Conservation (phyloP, 768 basidiomycete genomes). For the Hirschioporus abietinus region DNA sequence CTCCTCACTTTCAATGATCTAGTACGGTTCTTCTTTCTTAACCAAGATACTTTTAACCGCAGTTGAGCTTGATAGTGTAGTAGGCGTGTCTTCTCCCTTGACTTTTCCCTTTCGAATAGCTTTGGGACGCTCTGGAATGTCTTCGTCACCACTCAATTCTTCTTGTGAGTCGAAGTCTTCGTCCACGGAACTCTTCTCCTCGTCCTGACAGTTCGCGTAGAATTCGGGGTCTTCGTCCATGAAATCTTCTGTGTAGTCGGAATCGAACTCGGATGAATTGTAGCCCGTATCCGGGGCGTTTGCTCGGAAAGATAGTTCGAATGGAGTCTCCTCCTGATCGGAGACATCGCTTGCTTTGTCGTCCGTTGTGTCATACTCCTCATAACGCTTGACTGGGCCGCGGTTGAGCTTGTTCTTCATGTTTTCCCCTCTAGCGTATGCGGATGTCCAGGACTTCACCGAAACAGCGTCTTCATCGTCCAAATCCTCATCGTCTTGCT, state of each 20-base stretch:
- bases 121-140: neutral
- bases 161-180: neutral
- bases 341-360: constrained; percentile 2
- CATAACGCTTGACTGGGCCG: neutral
- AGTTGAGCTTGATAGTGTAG: neutral
- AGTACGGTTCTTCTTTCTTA: neutral
- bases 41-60: neutral
- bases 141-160: neutral
- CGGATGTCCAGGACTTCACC: neutral
- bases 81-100: neutral
- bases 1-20: neutral
- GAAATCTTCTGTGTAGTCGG: neutral
- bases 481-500: constrained; percentile 5
- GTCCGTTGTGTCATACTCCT: neutral
- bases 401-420: neutral
- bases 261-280: neutral
- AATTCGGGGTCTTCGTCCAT: neutral
- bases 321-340: constrained; percentile 12
- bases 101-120: neutral
- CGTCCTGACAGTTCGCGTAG: neutral
- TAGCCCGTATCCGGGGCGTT: constrained; percentile 12
- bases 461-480: neutral
- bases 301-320: constrained; percentile 5
- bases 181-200: constrained; percentile 5
- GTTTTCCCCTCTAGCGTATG: neutral